Conservation (phyloP, 495 filamentous ascomycete genomes). For the Penicillium argentinense region DNA sequence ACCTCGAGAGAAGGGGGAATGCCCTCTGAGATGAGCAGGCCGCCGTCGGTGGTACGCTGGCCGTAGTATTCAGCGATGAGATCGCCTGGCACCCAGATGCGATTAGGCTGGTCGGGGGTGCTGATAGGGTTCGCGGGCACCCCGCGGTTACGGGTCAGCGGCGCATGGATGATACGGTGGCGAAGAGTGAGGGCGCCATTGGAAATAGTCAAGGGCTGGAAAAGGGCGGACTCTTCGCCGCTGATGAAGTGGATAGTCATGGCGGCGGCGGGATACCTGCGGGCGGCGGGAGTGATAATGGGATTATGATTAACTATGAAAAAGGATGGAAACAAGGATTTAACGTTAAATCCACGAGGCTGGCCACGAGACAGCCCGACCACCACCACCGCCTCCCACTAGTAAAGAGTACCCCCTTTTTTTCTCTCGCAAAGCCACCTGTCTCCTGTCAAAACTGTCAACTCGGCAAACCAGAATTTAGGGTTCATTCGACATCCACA, state of each 20-base stretch:
- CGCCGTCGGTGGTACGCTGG: conserved; percentile 52
- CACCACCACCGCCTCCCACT: too few species aligned
- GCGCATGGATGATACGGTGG: conserved; percentile 56
- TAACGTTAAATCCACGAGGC: background rate
- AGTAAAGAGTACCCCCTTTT: too few species aligned
- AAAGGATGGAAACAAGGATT: conserved; percentile 1
- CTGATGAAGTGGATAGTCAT: conserved; percentile 26
- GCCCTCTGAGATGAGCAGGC: conserved; percentile 56
- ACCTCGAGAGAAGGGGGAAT: conserved; percentile 51
- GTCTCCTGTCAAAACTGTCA: conserved; percentile 13
- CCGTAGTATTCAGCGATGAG: conserved; percentile 54
- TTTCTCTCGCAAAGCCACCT: background rate
- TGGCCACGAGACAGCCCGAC: too few species aligned
- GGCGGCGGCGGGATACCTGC: too few species aligned
- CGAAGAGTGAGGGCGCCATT: conserved; percentile 49
- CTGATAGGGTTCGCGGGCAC: conserved; percentile 36
- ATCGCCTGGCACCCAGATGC: conserved; percentile 46
- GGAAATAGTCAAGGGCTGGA: conserved; percentile 51
- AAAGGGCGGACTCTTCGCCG: conserved; percentile 41
- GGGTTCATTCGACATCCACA: conserved; percentile 13
- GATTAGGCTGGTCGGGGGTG: conserved; percentile 44
- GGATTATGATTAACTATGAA: conserved; percentile 3
- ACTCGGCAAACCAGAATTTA: conserved; percentile 15
- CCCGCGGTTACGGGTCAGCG: conserved; percentile 54
- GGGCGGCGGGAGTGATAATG: background rate